Base-by-base conservation (phyloP, 2,329 filamentous ascomycete genomes). In the Aspergillus terreus region DNA sequence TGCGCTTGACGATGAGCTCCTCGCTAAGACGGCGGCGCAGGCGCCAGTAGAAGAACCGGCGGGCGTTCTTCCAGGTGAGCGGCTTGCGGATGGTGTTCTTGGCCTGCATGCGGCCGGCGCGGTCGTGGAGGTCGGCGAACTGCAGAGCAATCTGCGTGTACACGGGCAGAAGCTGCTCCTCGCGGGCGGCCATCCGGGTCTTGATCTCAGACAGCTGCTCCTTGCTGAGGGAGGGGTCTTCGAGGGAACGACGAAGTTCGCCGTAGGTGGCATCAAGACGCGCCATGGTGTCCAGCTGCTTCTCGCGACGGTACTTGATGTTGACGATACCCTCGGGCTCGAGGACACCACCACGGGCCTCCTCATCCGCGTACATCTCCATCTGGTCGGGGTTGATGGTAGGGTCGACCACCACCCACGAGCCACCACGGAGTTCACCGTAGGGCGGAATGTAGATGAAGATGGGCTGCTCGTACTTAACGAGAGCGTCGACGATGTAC, bases 11-110 rank as follows among this genome's bases (percentile, higher is more conserved):
- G 63, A 99, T 90, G 73, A 95, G 90, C 77, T 99, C 94, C 78
- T 99, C 94, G 75, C 95, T 97, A 69, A 99, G 82, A 76, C 94
- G 85, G 70, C 94, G 88, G 74, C 95, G 92, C 57, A 96, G 86
- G 75, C 94, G 92, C 94, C 95, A 99, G 87, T 97, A 99, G 82
- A 99, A 97, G 89, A 94, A 97, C 68, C 92, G 87, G 59, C 94
- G 87, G 9, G 92, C 86, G 63, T 96, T 88, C 70, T 83, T 80
- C 94, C 92, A 97, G 66, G 87, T 82, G 38, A 99, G 81, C 11
- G 85, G 77, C 63, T 88, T 83, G 57, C 94, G 90, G 65, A 99
- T 96, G 51, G 88, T 86, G 56, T 91, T 88, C 85, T 99, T 99
- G 73, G 94, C 94, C 78, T 96, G 84, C 94, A 99, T 99, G 75